Evolutionary conservation across 2,329 filamentous ascomycete genomes (phyloP), one percentile per base, ranked within the genome.

Genomic region (Ascochyta rabiei): DNA sequence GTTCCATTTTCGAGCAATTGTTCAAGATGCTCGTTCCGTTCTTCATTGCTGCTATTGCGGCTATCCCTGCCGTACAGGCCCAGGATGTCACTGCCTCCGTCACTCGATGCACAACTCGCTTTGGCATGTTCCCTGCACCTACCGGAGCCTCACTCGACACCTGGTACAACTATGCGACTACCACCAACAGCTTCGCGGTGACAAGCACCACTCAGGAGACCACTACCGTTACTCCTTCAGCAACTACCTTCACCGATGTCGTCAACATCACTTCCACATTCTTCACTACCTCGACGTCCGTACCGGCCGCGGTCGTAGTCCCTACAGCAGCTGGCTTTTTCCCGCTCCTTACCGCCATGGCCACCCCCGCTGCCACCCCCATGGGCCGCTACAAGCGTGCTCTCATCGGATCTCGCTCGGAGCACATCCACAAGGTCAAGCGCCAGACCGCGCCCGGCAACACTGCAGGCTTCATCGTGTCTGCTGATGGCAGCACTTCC

Each of bases 361-460:
- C 38, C 2, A 44, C 59, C 13, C 40, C 45, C 5, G 53, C 33
- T 4, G 33, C 60, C 6, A 62, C 60, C 2, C 24, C 53, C 10
- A 33, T 57, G 9, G 52, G 63, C 8, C 64, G 62, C 43, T 56
- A 65, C 57, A 65, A 63, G 55, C 67, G 67, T 40, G 34, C 39
- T 9, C 37, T 42, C 7, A 6, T 66, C 33, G 44, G 55, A 23
- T 50, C 41, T 38, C 52, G 53, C 16, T 47, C 43, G 24, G 40
- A 53, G 3, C 53, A 55, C 12, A 34, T 53, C 2, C 40, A 52
- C 15, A 45, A 49, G 15, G 48, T 63, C 48, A 60, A 61, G 48
- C 63, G 66, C 43, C 62, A 64, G 47, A 68, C 64, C 0, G 35
- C 57, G 2, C 16, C 33, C 4, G 60, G 56, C 35, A 54, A 62